Evolutionary conservation across 2,329 filamentous ascomycete genomes (phyloP), one percentile per base, ranked within the genome.

Genomic region (Gyromitra esculenta): DNA sequence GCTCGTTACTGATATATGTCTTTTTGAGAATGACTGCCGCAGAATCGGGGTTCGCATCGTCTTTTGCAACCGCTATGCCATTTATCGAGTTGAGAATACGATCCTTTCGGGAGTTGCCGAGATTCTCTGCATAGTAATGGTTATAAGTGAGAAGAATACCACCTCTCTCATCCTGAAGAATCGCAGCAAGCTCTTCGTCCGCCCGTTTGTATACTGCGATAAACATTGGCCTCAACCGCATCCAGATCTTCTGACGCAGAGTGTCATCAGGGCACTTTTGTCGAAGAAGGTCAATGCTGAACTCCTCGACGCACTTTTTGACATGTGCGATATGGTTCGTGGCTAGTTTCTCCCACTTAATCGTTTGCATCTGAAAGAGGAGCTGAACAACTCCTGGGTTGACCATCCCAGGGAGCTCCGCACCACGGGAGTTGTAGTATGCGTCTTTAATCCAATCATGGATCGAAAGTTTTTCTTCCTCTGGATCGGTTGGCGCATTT

Each of bases 351-450:
- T 83, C 79, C 89, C 89, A 91, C 15, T 87, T 88, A 11, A 79
- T 77, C 0, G 88, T 85, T 73, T 91, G 88, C 43, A 86, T 85
- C 37, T 85, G 85, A 81, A 91, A 89, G 0, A 84, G 82, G 0
- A 81, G 83, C 0, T 84, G 81, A 0, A 90, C 80, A 13, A 89
- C 79, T 8, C 79, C 76, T 3, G 78, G 77, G 41, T 81, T 82
- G 37, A 85, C 84, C 2, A 85, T 89, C 0, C 88, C 88, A 0
- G 78, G 77, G 5, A 90, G 76, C 65, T 89, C 87, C 15, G 87
- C 86, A 0, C 87, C 88, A 0, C 87, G 86, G 0, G 85, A 87
- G 0, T 81, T 79, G 0, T 78, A 78, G 77, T 89, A 87, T 0
- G 85, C 79, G 0, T 81, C 52, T 21, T 82, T 80, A 13, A 89